Percentiles rank a stretch among this genome's conserved stretches.
These are phyloP conservation scores for Phlebiopsis gigantea DNA, from an alignment of 768 basidiomycete genomes.

Conservation along the genomic window DNA sequence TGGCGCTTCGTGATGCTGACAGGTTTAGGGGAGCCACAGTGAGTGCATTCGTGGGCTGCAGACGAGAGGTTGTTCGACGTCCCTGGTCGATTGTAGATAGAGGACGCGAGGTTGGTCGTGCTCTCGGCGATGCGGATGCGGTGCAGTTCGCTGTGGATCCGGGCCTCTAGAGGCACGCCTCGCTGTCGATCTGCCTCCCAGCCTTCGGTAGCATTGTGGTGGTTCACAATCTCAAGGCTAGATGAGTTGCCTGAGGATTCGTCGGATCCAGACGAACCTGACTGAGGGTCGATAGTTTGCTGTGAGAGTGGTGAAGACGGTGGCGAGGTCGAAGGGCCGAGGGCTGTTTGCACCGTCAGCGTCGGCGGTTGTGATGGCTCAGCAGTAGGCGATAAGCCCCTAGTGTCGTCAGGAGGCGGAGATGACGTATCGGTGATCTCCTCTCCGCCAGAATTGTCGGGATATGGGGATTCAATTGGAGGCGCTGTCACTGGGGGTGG, in stretches of 20 bases:
- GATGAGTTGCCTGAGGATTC: conserved; percentile 25
- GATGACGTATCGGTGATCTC: conserved; percentile 1
- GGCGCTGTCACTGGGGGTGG: not conserved
- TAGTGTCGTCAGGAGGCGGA: not conserved
- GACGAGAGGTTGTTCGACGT: not conserved
- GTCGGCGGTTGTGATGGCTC: not conserved
- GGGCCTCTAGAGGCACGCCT: conserved; percentile 38
- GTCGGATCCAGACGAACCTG: conserved; percentile 34
- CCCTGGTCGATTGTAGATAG: not conserved
- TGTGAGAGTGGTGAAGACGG: conserved; percentile 8
- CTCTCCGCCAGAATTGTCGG: not conserved
- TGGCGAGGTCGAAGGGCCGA: not conserved
- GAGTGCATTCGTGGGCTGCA: conserved; percentile 12
- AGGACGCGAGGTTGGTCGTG: not conserved
- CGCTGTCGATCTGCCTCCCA: conserved; percentile 42
- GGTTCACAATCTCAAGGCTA: conserved; percentile 47
- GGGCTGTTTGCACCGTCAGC: not conserved
- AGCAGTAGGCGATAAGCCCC: not conserved
- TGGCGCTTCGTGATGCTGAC: conserved; percentile 12
- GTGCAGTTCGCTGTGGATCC: conserved; percentile 27
- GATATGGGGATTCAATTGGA: conserved; percentile 3
- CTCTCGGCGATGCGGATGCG: conserved; percentile 5
- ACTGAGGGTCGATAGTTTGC: conserved; percentile 8
- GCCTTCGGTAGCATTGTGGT: conserved; percentile 29
- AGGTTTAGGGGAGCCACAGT: conserved; percentile 18